Evolutionary conservation across 805 yeast species (phyloP), one percentile per base, ranked within the genome.

Genomic region (Yamadazyma phyllophila): DNA sequence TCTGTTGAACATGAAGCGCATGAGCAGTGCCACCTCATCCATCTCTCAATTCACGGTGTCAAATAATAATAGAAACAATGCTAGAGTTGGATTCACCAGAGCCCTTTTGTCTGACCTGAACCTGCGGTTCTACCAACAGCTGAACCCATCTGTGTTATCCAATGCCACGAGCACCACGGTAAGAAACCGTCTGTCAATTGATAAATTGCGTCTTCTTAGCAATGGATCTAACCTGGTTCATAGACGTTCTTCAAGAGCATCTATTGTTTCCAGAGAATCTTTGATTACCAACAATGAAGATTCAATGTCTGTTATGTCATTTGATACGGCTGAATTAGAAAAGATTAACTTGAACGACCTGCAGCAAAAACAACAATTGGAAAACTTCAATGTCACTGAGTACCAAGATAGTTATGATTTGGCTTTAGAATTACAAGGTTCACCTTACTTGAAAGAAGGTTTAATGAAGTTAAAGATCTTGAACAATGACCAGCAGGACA

Each of bases 361-460:
- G 12, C 61, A 48, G 9, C 49, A 51, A 41, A 9, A 34, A 9
- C 27, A 15, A 11, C 46, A 48, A 11, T 44, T 67, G 44, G 74
- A 71, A 40, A 60, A 67, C 44, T 72, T 71, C 41, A 61, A 69
- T 49, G 65, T 66, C 12, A 62, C 65, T 34, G 69, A 70, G 45
- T 72, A 63, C 55, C 75, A 71, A 52, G 77, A 69, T 51, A 74
- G 74, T 27, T 75, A 73, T 47, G 89, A 84, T 60, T 71, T 78
- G 51, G 78, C 77, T 32, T 67, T 84, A 46, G 90, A 83, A 56
- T 67, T 81, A 38, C 74, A 75, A 43, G 92, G 92, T 1, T 81
- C 91, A 0, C 92, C 94, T 1, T 85, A 88, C 80, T 73, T 82
- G 46, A 83, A 85, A 58, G 92, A 85, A 63, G 92, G 94, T 1